Evolutionary conservation across 225 moss, liverwort and hornwort species (phyloP), one percentile per base, ranked within the genome.

Genomic region (Pseudisothecium myosuroides): DNA sequence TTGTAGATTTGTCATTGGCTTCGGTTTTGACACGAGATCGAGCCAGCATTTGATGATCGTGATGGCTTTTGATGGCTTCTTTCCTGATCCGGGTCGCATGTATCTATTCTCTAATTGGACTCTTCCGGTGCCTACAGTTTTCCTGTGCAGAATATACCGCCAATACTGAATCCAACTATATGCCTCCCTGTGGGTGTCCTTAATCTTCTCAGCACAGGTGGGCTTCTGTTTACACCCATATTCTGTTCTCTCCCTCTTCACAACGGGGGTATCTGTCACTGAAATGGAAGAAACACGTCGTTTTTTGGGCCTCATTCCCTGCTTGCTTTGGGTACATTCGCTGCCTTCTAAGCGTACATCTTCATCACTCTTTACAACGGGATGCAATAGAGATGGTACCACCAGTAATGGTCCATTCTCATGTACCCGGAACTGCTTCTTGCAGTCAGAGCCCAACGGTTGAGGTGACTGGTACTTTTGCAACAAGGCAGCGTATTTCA

Each of bases 101-200:
- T 90, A 94, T 61, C 87, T 88, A 47, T 93, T 91, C 83, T 94
- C 94, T 86, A 94, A 86, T 52, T 78, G 83, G 81, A 91, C 87
- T 65, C 84, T 84, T 37, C 94, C 94, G 39, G 82, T 82, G 31
- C 94, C 93, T 29, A 93, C 20, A 41, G 84, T 81, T 90, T 77
- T 89, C 64, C 93, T 89, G 76, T 89, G 86, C 54, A 94, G 76
- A 20, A 92, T 89, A 20, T 93, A 79, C 87, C 86, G 89, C 95
- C 96, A 97, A 92, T 93, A 91, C 58, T 92, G 90, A 69, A 87
- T 54, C 94, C 97, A 94, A 68, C 89, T 92, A 64, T 86, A 93
- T 61, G 73, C 89, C 88, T 90, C 89, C 81, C 92, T 92, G 65
- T 86, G 84, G 28, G 31, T 65, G 86, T n/a, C 55, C 19, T 59